Evolutionary conservation across 1,139 yeast genomes (phyloP), one percentile per base, ranked within the genome.

Genomic region (Dujonia santamariae): DNA sequence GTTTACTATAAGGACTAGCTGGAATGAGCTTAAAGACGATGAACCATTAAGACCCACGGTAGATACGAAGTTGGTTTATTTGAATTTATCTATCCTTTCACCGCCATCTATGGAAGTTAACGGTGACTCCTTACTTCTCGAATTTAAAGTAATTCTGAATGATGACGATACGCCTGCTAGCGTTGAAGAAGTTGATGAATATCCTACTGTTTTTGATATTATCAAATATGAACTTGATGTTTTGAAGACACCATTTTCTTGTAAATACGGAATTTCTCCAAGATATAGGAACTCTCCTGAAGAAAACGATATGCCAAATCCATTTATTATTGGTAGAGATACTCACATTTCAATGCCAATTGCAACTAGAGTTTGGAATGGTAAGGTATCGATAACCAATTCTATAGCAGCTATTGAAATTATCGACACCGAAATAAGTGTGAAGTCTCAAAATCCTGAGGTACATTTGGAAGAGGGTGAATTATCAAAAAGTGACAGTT

Each of bases 341-440:
- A 22, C 39, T 3, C 40, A 45, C 6, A 47, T 47, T 4, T 49
- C 63, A 4, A 53, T 64, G 53, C 78, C 80, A 0, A 58, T 63
- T 27, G 70, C 73, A 3, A 53, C 65, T 3, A 55, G 84, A 35
- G 43, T 56, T 7, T 78, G 84, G 84, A 45, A 55, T 26, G 67
- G 64, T 5, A 59, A 57, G 26, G 40, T 59, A 3, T 14, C 19
- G 6, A 4, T 4, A 7, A 7, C 9, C 7, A 12, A 7, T 6
- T 23, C 30, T 7, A 37, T 34, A 3, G 38, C 34, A 2, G 45
- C 39, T 1, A 34, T 64, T 5, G 57, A 57, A 3, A 41, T 72
- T 1, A 36, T 47, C 1, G 47, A 44, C 2, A 50, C 53, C 13
- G 46, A 48, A 5, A 44, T 59, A 26, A 39, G 28, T 2, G 38